Conservation (phyloP, 1,139 yeast genomes). For the Saccharomyces pastorianus region DNA sequence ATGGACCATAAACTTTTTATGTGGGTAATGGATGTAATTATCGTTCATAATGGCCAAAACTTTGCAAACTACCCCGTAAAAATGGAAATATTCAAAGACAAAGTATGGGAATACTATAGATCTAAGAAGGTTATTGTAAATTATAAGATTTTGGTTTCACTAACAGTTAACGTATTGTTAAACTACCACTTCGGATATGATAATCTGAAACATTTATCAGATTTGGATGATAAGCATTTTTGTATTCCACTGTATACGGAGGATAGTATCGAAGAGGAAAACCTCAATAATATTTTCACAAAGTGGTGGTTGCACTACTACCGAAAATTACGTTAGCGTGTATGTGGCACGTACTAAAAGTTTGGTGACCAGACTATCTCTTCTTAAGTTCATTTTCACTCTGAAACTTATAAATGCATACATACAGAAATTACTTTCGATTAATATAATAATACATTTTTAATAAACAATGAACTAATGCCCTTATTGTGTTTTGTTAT, state of each 20-base stretch:
- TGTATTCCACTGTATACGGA: conserved; percentile 15
- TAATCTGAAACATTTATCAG: conserved; percentile 30
- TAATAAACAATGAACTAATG: background rate
- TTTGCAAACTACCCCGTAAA: conserved; percentile 14
- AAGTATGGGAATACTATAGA: conserved; percentile 23
- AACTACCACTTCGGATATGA: conserved; percentile 45
- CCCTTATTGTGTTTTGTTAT: background rate
- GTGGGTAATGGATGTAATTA: conserved; percentile 30
- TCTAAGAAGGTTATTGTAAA: conserved; percentile 25
- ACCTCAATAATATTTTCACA: conserved; percentile 16
- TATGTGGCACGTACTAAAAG: background rate
- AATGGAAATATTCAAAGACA: conserved; percentile 9
- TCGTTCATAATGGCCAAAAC: conserved; percentile 20
- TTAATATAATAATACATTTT: background rate
- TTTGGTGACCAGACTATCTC: background rate
- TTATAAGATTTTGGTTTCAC: conserved; percentile 34
- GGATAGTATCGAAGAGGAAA: conserved; percentile 9
- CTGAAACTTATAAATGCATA: background rate
- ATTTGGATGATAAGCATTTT: conserved; percentile 12
- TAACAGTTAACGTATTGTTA: conserved; percentile 33
- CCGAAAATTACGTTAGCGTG: conserved; percentile 17
- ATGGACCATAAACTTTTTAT: conserved; percentile 24
- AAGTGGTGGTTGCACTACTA: conserved; percentile 27
- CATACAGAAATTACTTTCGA: background rate
- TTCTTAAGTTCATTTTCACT: background rate